These are phyloP conservation scores for Rhinocladiella mackenziei DNA, from an alignment of 2,329 filamentous ascomycete species.

Conservation along the genomic window DNA sequence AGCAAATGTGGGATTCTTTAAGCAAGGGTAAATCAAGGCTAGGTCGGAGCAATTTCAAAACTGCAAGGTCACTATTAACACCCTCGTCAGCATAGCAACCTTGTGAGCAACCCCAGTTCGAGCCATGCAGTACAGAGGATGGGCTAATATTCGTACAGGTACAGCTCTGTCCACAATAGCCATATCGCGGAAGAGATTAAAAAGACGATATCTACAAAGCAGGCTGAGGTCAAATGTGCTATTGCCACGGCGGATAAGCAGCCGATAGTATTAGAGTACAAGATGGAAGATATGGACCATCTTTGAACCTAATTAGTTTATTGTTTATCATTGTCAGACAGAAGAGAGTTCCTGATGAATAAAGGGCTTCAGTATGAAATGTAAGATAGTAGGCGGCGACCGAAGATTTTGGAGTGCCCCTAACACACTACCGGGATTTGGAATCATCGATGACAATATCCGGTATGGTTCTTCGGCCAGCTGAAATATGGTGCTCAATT, in stretches of 20 bases:
- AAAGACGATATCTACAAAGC: slow-evolving; percentile 32
- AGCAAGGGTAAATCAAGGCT: slow-evolving; percentile 1
- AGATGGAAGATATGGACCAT: slow-evolving; percentile 31
- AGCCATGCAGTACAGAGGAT: slow-evolving; percentile 3
- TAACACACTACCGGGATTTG: too few relatives aligned
- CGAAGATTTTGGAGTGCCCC: too few relatives aligned
- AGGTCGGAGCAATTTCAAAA: slow-evolving; percentile 3
- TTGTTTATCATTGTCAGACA: too few relatives aligned
- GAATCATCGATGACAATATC: too few relatives aligned
- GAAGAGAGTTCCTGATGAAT: too few relatives aligned
- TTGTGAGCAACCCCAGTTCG: neutral
- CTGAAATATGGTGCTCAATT: too few relatives aligned
- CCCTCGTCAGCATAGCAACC: slow-evolving; percentile 2
- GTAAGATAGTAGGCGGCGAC: too few relatives aligned
- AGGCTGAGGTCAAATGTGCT: slow-evolving; percentile 31
- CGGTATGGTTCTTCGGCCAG: too few relatives aligned
- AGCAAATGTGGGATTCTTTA: slow-evolving; percentile 5
- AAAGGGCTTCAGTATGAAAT: too few relatives aligned
- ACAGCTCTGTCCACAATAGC: slow-evolving; percentile 34
- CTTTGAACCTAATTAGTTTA: too few relatives aligned
- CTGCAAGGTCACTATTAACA: slow-evolving; percentile 1
- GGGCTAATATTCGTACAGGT: slow-evolving; percentile 29
- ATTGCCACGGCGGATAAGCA: slow-evolving; percentile 29
- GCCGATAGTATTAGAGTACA: slow-evolving; percentile 29
- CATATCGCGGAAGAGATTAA: slow-evolving; percentile 35